Evolutionary conservation across 148 eudicot genomes (phyloP), one percentile per base, ranked within the genome.

Genomic region (Dianthus caryophyllus): DNA sequence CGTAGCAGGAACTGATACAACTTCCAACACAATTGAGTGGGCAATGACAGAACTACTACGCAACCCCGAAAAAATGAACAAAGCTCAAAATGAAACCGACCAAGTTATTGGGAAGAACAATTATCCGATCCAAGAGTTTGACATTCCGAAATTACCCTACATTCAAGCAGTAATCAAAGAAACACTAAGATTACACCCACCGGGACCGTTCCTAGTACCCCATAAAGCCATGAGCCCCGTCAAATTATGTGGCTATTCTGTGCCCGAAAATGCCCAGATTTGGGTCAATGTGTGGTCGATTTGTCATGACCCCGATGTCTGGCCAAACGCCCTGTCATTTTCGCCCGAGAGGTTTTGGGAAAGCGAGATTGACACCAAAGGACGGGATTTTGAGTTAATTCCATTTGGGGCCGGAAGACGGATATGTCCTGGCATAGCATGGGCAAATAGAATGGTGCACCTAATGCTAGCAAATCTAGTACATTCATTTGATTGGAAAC

Each of bases 141-240:
- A 79, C 4, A 46, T 72, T 12, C 2, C 65, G 30, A 26, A 52
- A 46, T 38, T 79, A 55, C 68, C 73, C n/a, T 75, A 75, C 18
- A 41, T 75, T 13, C 81, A 78, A 78, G 77, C 80, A 57, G 48
- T 77, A 6, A 56, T 77, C 2, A 77, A 78, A 31, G 81, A 75
- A 55, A 68, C 73, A 26, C 27, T 75, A 1, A 39, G 79, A 22
- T 21, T 79, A 17, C 79, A 79, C 57, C 73, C 82, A 33, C 44
- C 76, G 11, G 58, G 27, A 25, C 73, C 78, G 20, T 64, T 79
- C 46, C n/a, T 75, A 27, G 1, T 79, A 8, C 82, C 79, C 49
- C 82, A 60, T 51, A 72, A 75, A 39, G 61, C 75, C 15, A 71
- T 57, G 18, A 27, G 44, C 1, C 52, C 71, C 5, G 64, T 68